Evolutionary conservation across 805 yeast genomes (phyloP).

Genomic region (Cyberlindnera saturnus): DNA sequence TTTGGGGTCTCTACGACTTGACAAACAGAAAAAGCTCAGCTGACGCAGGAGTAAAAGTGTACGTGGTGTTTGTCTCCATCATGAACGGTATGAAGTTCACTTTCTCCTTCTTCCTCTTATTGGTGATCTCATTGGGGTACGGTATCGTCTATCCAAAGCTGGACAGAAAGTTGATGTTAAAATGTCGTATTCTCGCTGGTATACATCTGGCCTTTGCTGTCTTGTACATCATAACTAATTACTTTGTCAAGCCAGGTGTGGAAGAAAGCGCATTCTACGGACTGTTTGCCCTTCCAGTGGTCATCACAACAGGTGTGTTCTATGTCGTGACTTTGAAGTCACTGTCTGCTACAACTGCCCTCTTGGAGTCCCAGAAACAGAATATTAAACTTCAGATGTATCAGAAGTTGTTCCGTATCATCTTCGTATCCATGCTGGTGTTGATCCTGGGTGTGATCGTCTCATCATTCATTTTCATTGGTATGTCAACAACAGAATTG

Average conservation of each 20-base stretch:
- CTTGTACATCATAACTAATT: conserved; percentile 48
- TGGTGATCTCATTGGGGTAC: conserved; percentile 86
- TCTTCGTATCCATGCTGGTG: conserved; percentile 64
- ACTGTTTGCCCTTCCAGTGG: conserved; percentile 57
- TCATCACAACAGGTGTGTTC: conserved; percentile 61
- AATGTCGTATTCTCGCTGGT: conserved; percentile 53
- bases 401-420: conserved; percentile 66
- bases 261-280: conserved; percentile 26
- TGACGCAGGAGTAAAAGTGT: conserved; percentile 55
- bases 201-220: conserved; percentile 51
- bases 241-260: conserved; percentile 44
- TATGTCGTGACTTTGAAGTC: conserved; percentile 72
- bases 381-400: conserved; percentile 86
- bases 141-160: conserved; percentile 89
- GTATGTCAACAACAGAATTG: conserved; percentile 68
- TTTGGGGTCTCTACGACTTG: conserved; percentile 89
- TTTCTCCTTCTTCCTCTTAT: conserved; percentile 78
- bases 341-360: conserved; percentile 65
- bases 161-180: conserved; percentile 67
- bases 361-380: conserved; percentile 81
- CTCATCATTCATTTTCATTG: conserved; percentile 63
- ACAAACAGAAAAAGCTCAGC: conserved; percentile 54
- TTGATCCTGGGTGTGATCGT: conserved; percentile 66
- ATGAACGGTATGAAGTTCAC: conserved; percentile 78
- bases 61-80: conserved; percentile 71